These are phyloP conservation scores for Extremus antarcticus DNA, from an alignment of 495 filamentous ascomycete species.

Conservation along the genomic window DNA sequence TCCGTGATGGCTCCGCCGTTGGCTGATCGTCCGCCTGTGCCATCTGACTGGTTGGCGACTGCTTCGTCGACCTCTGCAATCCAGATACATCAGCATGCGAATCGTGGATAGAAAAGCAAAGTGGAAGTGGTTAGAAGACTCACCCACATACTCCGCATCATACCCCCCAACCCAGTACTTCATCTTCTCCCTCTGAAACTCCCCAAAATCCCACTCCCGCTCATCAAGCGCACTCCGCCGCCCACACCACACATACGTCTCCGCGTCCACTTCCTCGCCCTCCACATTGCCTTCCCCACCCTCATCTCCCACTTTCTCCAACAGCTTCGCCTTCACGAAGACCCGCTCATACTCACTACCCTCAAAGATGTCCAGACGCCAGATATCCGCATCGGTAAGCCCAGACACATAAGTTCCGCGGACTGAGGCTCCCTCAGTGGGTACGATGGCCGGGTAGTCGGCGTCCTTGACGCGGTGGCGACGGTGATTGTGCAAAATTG, in stretches of 20 bases:
- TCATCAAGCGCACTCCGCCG: constrained; percentile 43
- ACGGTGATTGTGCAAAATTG: constrained; percentile 59
- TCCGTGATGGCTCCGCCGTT: constrained; percentile 30
- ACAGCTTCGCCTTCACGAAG: constrained; percentile 38
- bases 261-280: constrained; percentile 47
- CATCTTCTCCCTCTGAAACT: constrained; percentile 28
- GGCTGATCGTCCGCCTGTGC: constrained; percentile 28
- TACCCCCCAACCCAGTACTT: constrained; percentile 24
- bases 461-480: constrained; percentile 55
- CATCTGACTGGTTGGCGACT: constrained; percentile 22
- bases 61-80: constrained; percentile 32
- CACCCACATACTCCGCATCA: constrained; percentile 32
- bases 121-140: constrained; percentile 11
- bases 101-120: neutral
- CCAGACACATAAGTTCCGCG: constrained; percentile 72
- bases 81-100: neutral
- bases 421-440: constrained; percentile 40
- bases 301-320: constrained; percentile 28
- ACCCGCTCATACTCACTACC: constrained; percentile 59
- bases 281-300: constrained; percentile 39
- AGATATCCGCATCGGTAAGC: constrained; percentile 63
- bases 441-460: constrained; percentile 75
- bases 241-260: constrained; percentile 69
- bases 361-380: constrained; percentile 73
- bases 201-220: constrained; percentile 67